phyloP scores from a whole-genome alignment of 371 early-diverging fungal species.

The Syncephalastrum contaminatum region DNA sequence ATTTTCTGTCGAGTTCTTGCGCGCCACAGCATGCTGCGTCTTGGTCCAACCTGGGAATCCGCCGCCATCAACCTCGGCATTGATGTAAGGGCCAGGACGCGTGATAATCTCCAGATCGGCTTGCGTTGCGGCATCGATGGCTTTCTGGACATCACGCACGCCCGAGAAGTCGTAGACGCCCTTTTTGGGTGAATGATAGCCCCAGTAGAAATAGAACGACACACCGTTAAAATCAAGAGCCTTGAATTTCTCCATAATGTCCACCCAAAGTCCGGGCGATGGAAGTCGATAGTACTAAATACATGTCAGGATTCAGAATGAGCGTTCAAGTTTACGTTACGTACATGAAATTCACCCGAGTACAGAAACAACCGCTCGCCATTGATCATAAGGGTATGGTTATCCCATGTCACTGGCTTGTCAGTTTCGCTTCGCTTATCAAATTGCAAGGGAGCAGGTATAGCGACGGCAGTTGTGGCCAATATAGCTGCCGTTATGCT shows the following conservation, averaged over 20 bases:
- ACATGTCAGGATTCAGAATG: background rate
- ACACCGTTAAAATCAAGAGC: constrained; percentile 11
- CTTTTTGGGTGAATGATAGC: constrained; percentile 14
- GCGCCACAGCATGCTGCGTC: constrained; percentile 4
- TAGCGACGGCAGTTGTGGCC: constrained; percentile 1
- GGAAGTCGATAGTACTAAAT: constrained; percentile 3
- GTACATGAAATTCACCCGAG: too few relatives aligned
- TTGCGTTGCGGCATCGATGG: constrained; percentile 10
- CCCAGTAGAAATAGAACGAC: constrained; percentile 16
- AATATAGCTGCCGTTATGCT: constrained; percentile 10
- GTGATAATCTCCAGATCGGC: constrained; percentile 11
- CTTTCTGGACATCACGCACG: constrained; percentile 14
- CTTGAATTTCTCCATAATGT: constrained; percentile 14
- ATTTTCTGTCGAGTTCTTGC: constrained; percentile 6
- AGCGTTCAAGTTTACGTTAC: too few relatives aligned
- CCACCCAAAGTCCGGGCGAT: constrained; percentile 6
- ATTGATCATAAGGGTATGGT: constrained; percentile 11
- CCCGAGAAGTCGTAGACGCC: constrained; percentile 13
- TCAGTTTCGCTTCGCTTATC: background rate
- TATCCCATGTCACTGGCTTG: constrained; percentile 16
- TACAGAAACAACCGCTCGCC: constrained; percentile 5
- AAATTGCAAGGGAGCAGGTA: background rate
- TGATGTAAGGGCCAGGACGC: constrained; percentile 17
- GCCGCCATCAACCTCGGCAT: constrained; percentile 9
- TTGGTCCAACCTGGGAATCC: constrained; percentile 14